Base-by-base conservation (phyloP, 2,329 filamentous ascomycete species). In the Xylariaceae sp. region DNA sequence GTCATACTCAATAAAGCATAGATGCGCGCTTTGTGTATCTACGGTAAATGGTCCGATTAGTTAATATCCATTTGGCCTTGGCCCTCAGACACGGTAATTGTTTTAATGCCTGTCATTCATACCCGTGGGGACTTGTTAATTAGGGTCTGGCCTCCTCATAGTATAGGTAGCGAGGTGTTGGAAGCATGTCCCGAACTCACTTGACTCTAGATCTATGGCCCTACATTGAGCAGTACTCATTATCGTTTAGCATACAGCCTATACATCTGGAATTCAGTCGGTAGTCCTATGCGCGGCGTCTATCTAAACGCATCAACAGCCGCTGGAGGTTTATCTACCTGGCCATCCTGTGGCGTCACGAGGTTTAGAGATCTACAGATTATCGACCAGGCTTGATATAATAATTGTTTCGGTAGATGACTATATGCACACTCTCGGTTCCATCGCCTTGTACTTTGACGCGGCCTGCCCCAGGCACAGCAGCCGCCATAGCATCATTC, bases 41-140 rank as follows among this genome's bases (percentile, higher is more conserved):
- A 62, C 63, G 61, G 61, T 59, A 62, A 61, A 61, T 62, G 61
- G 52, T 57, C 61, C 61, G 64, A 64, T 61, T 53, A 50, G 53
- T 64, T 67, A 66, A 67, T 65, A 56, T 66, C 59, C 36, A 44
- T 32, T 46, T 50, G 57, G 40, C 58, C 55, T 59, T 56, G 60
- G 58, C 58, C 50, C 20, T 56, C 44, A 53, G 43, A 44, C 46
- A 58, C 61, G 59, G 58, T 59, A 62, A 42, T 60, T 64, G 36
- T 55, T 53, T 57, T 50, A 46, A 35, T 51, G 42, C 39, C 53
- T 33, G 23, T 57, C 20, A 57, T 44, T 46, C 36, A 15, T 57
- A n/a, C 56, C 57, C 52, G 21, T 44, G 57, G 55, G 40, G 47
- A 29, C 24, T 53, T 54, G 44, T 59, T 60, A 55, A 61, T 49